Base-by-base conservation (phyloP, 441 rosid genomes). In the Kokia cookei region DNA sequence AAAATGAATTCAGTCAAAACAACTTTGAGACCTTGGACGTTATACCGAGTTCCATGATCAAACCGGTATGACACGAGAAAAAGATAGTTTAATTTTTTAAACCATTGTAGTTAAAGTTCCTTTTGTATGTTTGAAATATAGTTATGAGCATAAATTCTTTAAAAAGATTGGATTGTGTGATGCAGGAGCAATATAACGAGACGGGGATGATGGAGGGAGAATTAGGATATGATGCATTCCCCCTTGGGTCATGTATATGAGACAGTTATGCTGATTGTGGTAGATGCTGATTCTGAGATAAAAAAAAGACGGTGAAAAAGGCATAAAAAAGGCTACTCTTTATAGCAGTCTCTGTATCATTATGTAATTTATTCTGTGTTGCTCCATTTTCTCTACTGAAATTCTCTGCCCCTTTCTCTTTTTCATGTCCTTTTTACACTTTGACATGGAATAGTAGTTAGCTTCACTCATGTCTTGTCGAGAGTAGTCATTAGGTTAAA, bases 141-240 rank as follows among this genome's bases (percentile, higher is more conserved):
- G 12, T 58, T 71, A 22, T 37, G 10, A 37, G 58, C 43, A 37
- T 43, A 37, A 60, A n/a, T 68, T 60, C 62, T 61, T 76, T 77
- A 76, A 76, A 14, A 17, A 35, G 75, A 19, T 29, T 69, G 15
- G 14, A 71, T 58, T 53, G 60, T 80, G 59, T 75, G 77, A 53
- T 83, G 91, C 97, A 91, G 87, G 97, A 84, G 64, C 89, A 79
- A 40, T 83, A 75, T 15, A 84, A 73, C n/a, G 93, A 85, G 60
- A 37, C 79, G n/a, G 55, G 76, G 62, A 40, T 86, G 62, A 79
- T 82, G 76, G 94, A 87, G 76, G 84, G 90, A 75, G 96, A 89
- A 77, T 89, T 88, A 13, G 89, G 87, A 55, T 78, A 84, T 65
- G 97, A 90, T 82, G 80, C 91, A n/a, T 89, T 79, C 84, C 74